Base-by-base conservation (phyloP, 768 basidiomycete species). In the Fibroporia radiculosa region DNA sequence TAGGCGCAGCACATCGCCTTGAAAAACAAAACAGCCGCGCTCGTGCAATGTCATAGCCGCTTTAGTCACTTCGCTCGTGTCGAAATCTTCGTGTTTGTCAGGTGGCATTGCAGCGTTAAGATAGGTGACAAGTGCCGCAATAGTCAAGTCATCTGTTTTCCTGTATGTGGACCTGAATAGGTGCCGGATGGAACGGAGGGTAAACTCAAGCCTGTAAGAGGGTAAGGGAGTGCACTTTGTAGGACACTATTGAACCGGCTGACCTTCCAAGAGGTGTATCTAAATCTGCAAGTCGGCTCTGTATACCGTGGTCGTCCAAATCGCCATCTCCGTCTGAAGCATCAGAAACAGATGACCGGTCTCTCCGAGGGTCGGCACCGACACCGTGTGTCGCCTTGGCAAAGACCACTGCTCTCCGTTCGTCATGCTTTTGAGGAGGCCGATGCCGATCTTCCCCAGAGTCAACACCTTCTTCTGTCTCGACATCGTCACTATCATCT, bases 31-130 rank as follows among this genome's bases (percentile, higher is more conserved):
- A 33, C 53, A 48, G 29, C 62, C 58, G 24, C 56, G 57, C 29
- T 61, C 62, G 34, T 55, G 59, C 28, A 64, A 47, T n/a, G 57
- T 53, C 34, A 51, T 58, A 23, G 59, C 62, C 20, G 60, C 61
- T 42, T 58, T 59, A 22, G 56, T 62, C 14, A 88, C 82, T 63
- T 88, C 85, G 1, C 71, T 70, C 11, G 82, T 84, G 60, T 88
- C 84, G 49, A 84, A 88, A 51, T 88, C 84, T 65, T 87, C 84
- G 56, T 85, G 78, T 62, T 87, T 87, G 58, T 86, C 84, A 22
- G 67, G 69, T 3, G 85, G 85, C 66, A 87, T 75, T 4, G 83
- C 83, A 2, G 83, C 77, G 55, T 87, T 87, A 45, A 88, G 70
- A 60, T 84, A 85, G 3, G 79, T 72, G 26, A 88, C 65, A 20